A percentile compares a stretch with the other conserved stretches of the same genome.
These are phyloP conservation scores for Phytophthora pinifolia DNA, from an alignment of 352 stramenopile genomes.

Conservation along the genomic window DNA sequence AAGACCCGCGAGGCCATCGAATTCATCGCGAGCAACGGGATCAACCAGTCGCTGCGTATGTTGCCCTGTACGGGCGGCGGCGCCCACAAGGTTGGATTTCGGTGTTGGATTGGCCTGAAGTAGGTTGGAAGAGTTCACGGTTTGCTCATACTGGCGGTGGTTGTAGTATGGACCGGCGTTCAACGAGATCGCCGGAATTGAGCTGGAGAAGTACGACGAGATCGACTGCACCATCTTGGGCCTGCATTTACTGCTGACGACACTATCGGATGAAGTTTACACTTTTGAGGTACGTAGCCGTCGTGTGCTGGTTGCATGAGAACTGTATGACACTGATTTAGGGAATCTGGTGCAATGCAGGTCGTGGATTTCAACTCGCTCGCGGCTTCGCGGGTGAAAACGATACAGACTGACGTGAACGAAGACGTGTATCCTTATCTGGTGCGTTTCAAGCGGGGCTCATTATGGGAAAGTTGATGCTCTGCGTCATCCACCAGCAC, in stretches of 20 bases:
- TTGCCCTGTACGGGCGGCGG: constrained; percentile 82
- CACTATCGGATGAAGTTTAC: constrained; percentile 96
- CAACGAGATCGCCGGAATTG: constrained; percentile 75
- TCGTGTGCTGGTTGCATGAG: neutral
- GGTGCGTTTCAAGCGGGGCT: constrained; percentile 31
- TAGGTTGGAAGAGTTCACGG: too few species aligned
- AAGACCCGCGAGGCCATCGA: constrained; percentile 76
- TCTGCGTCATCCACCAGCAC: neutral
- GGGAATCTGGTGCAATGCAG: constrained; percentile 21
- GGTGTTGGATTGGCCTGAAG: too few species aligned
- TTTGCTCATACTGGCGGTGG: too few species aligned
- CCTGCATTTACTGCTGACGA: constrained; percentile 97
- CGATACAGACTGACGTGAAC: constrained; percentile 74
- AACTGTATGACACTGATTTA: constrained; percentile 4
- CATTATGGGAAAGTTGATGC: too few species aligned
- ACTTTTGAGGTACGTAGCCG: constrained; percentile 90
- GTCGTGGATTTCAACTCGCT: constrained; percentile 84
- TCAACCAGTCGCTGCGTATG: constrained; percentile 80
- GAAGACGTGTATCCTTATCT: constrained; percentile 87
- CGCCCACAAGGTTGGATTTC: constrained; percentile 78
- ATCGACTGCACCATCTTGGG: constrained; percentile 97
- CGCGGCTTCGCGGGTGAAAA: constrained; percentile 70
- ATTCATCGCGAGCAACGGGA: constrained; percentile 71
- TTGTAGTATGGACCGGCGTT: constrained; percentile 70
- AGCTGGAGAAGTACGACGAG: constrained; percentile 90